A percentile compares a stretch with the other conserved stretches of the same genome.
Conservation (phyloP, 2,329 filamentous ascomycete genomes). For the Aspergillus vadensis region DNA sequence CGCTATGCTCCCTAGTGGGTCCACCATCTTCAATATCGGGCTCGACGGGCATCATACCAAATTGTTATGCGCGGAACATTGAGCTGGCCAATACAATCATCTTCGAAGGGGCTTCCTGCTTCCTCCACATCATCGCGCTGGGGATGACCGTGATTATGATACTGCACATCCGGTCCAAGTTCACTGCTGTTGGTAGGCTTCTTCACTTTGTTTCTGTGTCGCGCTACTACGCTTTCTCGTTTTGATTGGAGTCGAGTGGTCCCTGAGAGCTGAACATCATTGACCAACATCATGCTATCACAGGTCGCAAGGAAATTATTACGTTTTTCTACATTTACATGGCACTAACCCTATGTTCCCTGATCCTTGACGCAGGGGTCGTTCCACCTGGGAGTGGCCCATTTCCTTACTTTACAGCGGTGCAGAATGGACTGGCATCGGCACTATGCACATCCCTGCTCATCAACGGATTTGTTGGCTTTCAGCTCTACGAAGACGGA, state of each 20-base stretch:
- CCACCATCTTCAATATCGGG: slow-evolving; percentile 63
- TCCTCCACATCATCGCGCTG: slow-evolving; percentile 88
- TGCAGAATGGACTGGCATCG: slow-evolving; percentile 81
- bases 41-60: slow-evolving; percentile 77
- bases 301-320: slow-evolving; percentile 70
- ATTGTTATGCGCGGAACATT: slow-evolving; percentile 92
- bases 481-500: slow-evolving; percentile 97
- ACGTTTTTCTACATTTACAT: slow-evolving; percentile 98
- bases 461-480: slow-evolving; percentile 97
- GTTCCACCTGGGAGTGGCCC: slow-evolving; percentile 77
- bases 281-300: slow-evolving; percentile 11
- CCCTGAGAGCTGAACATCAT: neutral
- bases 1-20: slow-evolving; percentile 84
- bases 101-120: slow-evolving; percentile 87
- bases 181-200: slow-evolving; percentile 86
- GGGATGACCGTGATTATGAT: slow-evolving; percentile 98
- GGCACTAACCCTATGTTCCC: slow-evolving; percentile 81
- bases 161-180: slow-evolving; percentile 93
- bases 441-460: slow-evolving; percentile 85
- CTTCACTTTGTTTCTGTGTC: neutral
- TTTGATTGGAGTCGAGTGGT: no score
- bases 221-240: no score
- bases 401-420: slow-evolving; percentile 88
- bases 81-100: slow-evolving; percentile 98
- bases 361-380: slow-evolving; percentile 90